Percentiles rank a stretch among this genome's conserved stretches.
These are phyloP conservation scores for Triticum aestivum DNA, from an alignment of 176 grass and related monocot genomes.

Conservation along the genomic window IWGSC_CS_RefSeq_v2.1 NC_057802.1:58272610-58273109, in stretches of 20 bases:
- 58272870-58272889: background rate
- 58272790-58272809: background rate
- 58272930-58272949: too few species aligned
- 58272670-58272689: background rate
- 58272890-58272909: background rate
- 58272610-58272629: background rate
- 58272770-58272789: background rate
- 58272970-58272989: background rate
- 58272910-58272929: too few species aligned
- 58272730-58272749: background rate
- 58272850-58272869: background rate
- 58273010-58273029: too few species aligned
- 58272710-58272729: slow-evolving; percentile 10
- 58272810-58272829: background rate
- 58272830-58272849: background rate
- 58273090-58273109: too few species aligned
- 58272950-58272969: too few species aligned
- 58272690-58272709: slow-evolving; percentile 34
- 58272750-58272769: background rate
- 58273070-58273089: background rate
- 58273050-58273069: background rate
- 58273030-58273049: background rate
- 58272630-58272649: slow-evolving; percentile 39
- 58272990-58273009: too few species aligned
- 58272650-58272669: slow-evolving; percentile 1